phyloP scores from a whole-genome alignment of 2,329 filamentous ascomycete genomes.

The Cladosporium cucumerinum region DNA sequence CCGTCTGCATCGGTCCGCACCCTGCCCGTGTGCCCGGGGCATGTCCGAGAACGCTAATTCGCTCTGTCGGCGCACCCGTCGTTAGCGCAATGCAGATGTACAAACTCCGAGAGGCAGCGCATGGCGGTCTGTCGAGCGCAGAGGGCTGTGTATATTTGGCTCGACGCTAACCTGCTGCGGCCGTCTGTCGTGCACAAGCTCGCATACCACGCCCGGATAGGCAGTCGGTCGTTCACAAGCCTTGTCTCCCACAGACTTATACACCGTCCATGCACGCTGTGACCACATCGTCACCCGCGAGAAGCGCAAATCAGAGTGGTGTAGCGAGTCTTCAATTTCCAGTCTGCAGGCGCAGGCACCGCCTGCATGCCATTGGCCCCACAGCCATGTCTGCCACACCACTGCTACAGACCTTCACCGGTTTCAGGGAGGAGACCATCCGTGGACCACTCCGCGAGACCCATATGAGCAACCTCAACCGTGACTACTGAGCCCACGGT shows the following conservation, averaged over 20 bases:
- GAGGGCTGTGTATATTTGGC: constrained; percentile 17
- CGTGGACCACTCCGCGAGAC: neutral
- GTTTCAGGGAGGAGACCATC: neutral
- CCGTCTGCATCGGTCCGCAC: constrained; percentile 14
- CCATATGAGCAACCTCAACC: constrained; percentile 10
- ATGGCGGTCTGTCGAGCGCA: constrained; percentile 4
- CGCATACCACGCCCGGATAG: neutral
- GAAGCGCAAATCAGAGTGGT: neutral
- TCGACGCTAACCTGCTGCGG: neutral
- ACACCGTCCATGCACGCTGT: constrained; percentile 4
- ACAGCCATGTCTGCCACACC: constrained; percentile 10
- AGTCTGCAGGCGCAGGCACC: constrained; percentile 11
- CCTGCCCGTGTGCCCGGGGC: constrained; percentile 8
- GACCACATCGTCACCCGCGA: constrained; percentile 8
- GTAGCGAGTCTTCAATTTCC: constrained; percentile 10
- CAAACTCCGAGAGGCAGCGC: constrained; percentile 8
- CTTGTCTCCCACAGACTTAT: neutral
- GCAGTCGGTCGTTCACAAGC: neutral
- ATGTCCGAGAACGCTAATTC: neutral
- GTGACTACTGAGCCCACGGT: neutral
- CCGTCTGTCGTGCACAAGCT: constrained; percentile 1
- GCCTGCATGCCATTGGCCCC: constrained; percentile 11
- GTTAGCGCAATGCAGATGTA: constrained; percentile 5
- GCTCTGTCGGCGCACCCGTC: constrained; percentile 12
- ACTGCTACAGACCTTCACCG: constrained; percentile 11